These are phyloP conservation scores for Spergularia bocconei DNA, from an alignment of 148 eudicot species.

Conservation along the genomic window DNA sequence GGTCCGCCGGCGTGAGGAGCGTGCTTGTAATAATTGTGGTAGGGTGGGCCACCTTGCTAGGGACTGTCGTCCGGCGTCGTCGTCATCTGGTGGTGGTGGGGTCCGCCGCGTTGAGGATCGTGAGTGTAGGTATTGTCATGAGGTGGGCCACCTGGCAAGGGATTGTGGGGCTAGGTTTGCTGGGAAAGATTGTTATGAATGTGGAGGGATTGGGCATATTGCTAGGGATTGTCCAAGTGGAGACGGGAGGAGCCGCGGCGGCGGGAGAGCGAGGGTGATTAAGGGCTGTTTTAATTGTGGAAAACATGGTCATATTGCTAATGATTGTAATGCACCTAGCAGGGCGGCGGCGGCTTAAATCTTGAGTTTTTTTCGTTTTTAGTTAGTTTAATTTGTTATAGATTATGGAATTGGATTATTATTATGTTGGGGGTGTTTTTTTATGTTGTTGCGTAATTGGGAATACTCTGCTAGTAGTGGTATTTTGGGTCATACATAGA, in stretches of 20 bases:
- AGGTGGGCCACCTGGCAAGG: not conserved
- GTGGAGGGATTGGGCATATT: not conserved
- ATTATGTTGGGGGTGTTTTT: not conserved
- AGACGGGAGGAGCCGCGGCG: not conserved
- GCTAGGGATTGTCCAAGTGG: not conserved
- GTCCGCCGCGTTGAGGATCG: not conserved
- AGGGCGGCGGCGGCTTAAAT: too few relatives aligned
- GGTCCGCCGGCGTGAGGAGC: not conserved
- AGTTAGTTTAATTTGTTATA: too few relatives aligned
- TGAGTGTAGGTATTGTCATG: not conserved
- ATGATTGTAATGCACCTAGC: constrained; percentile 39
- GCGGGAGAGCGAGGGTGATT: constrained; percentile 18
- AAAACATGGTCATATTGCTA: constrained; percentile 31
- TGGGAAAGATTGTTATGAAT: not conserved
- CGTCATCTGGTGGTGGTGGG: not conserved
- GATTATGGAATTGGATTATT: too few relatives aligned
- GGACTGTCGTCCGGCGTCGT: not conserved
- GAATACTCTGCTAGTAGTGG: too few relatives aligned
- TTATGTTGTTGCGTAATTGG: too few relatives aligned
- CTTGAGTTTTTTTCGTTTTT: too few relatives aligned
- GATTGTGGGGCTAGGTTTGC: not conserved
- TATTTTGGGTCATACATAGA: too few relatives aligned
- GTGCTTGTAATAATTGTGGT: not conserved
- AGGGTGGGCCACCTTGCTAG: not conserved
- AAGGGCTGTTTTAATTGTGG: constrained; percentile 32